Base-by-base conservation (phyloP, 2,329 filamentous ascomycete genomes). In the Neofusicoccum kwambonambiense region DNA sequence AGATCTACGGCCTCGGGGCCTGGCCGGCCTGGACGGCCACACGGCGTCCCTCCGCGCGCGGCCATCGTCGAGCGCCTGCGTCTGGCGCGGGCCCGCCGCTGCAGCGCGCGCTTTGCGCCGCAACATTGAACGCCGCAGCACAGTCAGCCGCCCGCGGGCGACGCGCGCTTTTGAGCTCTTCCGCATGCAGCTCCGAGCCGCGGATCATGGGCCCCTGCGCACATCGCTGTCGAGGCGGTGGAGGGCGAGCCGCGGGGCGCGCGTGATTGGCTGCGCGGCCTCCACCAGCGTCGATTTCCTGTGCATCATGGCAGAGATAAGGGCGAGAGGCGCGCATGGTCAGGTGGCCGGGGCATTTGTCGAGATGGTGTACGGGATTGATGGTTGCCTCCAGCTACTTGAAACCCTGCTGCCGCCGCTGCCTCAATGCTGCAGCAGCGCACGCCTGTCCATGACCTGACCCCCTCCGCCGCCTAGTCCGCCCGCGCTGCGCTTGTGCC, bases 291-390 rank as follows among this genome's bases (percentile, higher is more conserved):
- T 47, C 56, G 56, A 60, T 60, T 60, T 49, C 31, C 56, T 60
- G 56, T 60, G 42, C 56, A 60, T 49, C 56, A 60, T 60, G n/a
- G 42, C 41, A 27, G 44, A 60, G 56, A 60, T 60, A 60, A 60
- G 56, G 56, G 56, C 56, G n/a, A 19, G 56, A 31, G 34, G 56
- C 56, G 8, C 44, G 56, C 56, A 47, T 45, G 56, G 44, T 60
- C 56, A 60, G 56, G 56, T 60, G 56, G 41, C 41, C 31, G 19
- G 56, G 13, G 39, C 42, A 3, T 6, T 19, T 12, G 27, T 19
- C 41, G n/a, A 45, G 27, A 60, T 13, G 56, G 56, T 60, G 56
- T 60, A 60, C 56, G 27, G 56, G 42, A 60, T 60, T 47, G 42
- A 60, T 60, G 54, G 22, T 17, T 3, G 37, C 12, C 54, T 42